Evolutionary conservation across 805 yeast species (phyloP), one percentile per base, ranked within the genome.

Genomic region (Priceomyces carsonii): DNA sequence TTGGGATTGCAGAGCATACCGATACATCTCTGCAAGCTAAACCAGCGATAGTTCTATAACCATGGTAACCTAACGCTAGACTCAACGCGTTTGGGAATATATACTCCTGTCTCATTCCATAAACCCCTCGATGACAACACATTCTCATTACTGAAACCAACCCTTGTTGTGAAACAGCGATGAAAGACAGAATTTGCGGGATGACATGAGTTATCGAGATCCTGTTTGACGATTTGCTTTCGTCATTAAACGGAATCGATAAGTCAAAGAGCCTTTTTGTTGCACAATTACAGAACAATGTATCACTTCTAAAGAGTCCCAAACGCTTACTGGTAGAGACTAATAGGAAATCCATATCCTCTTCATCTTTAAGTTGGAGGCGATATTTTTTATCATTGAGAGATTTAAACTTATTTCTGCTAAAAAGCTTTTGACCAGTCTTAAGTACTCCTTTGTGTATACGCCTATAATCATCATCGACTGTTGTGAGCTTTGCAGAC

Each of bases 281-380:
- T 1, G 76, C 65, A 4, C 76, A 66, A 43, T 65, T 70, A 47
- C 80, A 75, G 22, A 71, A 61, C 15, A 79, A 55, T 8, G 66
- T 60, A 32, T 71, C 70, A 1, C 61, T 60, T 17, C 70, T 57
- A 43, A 75, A 71, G 17, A 79, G 49, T 0, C 73, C 80, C 9
- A 73, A 42, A 27, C 61, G 58, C 18, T 58, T 45, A 4, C 67
- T 63, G 0, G 82, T 74, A 0, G 82, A 69, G 1, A 68, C 63
- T 6, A 75, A 42, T 3, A 55, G 38, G 15, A 51, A 40, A 18
- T 24, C 28, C 2, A 14, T 13, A 10, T 32, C 26, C 14, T 29
- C 20, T 30, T 32, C 25, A 13, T 41, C 29, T 24, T 30, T 18
- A 33, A 26, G 10, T 32, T 12, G 8, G 6, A 18, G 27, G 9